These are phyloP conservation scores for Epichloe bromicola DNA, from an alignment of 2,329 filamentous ascomycete species.

Conservation along the genomic window DNA sequence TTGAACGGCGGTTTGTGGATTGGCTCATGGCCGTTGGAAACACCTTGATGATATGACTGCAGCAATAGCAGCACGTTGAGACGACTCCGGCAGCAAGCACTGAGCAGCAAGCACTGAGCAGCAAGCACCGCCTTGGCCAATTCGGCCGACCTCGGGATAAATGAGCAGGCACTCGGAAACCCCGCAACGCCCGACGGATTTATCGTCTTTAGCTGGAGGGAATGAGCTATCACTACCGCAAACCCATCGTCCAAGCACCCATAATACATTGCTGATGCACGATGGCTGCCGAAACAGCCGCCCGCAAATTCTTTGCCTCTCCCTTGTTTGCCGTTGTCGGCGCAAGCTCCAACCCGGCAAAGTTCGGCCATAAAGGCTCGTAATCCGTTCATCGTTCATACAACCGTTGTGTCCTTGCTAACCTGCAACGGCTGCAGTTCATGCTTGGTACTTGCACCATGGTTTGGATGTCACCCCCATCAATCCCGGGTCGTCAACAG, in stretches of 20 bases:
- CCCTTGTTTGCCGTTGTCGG: slow-evolving; percentile 79
- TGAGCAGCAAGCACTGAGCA: neutral
- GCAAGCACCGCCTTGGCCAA: neutral
- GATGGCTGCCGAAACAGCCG: slow-evolving; percentile 56
- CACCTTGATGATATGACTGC: neutral
- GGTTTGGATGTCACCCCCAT: slow-evolving; percentile 67
- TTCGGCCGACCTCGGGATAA: slow-evolving; percentile 7
- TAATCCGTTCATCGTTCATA: neutral
- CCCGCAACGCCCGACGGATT: neutral
- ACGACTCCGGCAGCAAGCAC: no score
- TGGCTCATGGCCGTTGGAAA: neutral
- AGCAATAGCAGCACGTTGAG: neutral
- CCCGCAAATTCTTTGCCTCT: slow-evolving; percentile 68
- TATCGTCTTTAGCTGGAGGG: no score
- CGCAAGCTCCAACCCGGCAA: slow-evolving; percentile 69
- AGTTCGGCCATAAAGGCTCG: slow-evolving; percentile 80
- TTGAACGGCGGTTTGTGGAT: neutral
- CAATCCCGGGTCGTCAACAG: slow-evolving; percentile 57
- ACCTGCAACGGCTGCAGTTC: slow-evolving; percentile 42
- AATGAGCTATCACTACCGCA: no score
- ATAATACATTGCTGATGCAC: neutral
- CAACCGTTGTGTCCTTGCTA: neutral
- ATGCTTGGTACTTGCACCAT: slow-evolving; percentile 76
- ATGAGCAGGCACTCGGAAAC: neutral
- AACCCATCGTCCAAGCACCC: no score